Evolutionary conservation across 306 rosid species (phyloP).

Genomic region (Gastrolobium bilobum): DNA sequence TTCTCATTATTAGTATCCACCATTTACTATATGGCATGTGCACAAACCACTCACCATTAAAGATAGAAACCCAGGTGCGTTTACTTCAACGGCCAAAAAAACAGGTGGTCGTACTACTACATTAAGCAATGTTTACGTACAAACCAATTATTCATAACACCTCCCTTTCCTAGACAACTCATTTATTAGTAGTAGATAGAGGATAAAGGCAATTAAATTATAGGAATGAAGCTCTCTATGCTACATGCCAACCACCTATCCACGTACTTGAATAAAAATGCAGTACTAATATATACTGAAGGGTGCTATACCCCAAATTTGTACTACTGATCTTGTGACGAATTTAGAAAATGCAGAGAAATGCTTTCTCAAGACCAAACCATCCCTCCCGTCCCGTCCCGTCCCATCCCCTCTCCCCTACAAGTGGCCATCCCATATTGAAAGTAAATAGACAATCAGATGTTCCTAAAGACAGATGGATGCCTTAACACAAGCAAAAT

Average conservation of each 20-base stretch:
- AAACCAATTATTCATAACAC: conserved; percentile 20
- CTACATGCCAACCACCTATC: conserved; percentile 24
- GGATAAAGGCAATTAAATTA: conserved; percentile 7
- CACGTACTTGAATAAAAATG: neutral
- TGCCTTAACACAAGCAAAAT: neutral
- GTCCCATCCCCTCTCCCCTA: neutral
- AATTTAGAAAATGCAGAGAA: conserved; percentile 11
- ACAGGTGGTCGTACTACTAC: conserved; percentile 9
- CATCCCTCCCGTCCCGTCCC: neutral
- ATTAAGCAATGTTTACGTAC: conserved; percentile 16
- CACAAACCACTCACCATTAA: neutral
- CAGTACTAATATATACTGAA: neutral
- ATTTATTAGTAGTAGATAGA: conserved; percentile 7
- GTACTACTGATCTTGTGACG: conserved; percentile 17
- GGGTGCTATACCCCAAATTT: conserved; percentile 28
- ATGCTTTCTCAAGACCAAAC: neutral
- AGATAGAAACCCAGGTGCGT: neutral
- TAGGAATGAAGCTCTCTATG: neutral
- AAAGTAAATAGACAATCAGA: neutral
- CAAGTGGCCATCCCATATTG: conserved; percentile 9
- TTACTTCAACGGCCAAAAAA: conserved; percentile 32
- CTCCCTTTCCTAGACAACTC: conserved; percentile 34
- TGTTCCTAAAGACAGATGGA: neutral
- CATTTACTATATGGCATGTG: conserved; percentile 14
- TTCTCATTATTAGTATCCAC: conserved; percentile 6